Evolutionary conservation across 768 basidiomycete genomes (phyloP).

Genomic region (Lenzites betulinus): DNA sequence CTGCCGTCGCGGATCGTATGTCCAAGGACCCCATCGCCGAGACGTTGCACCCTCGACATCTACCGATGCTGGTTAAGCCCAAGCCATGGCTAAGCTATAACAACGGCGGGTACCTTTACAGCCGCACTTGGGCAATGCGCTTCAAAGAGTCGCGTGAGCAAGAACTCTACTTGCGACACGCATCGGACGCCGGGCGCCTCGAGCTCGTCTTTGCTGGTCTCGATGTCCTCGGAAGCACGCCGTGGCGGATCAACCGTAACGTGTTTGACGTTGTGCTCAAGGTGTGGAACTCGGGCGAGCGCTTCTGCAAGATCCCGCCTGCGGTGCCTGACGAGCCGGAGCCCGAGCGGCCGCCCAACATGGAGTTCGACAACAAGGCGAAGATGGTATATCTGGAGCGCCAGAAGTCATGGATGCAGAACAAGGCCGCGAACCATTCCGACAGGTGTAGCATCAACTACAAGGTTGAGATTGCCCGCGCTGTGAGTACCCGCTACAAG

Average conservation of each 20-base stretch:
- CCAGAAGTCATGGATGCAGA: slow-evolving; percentile 54
- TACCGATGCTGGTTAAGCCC: slow-evolving; percentile 94
- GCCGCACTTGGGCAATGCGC: slow-evolving; percentile 78
- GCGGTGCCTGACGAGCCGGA: slow-evolving; percentile 64
- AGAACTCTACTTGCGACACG: slow-evolving; percentile 70
- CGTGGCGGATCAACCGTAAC: slow-evolving; percentile 84
- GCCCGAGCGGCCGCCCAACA: slow-evolving; percentile 54
- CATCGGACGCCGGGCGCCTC: slow-evolving; percentile 71
- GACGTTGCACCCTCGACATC: slow-evolving; percentile 86
- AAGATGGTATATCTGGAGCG: slow-evolving; percentile 57
- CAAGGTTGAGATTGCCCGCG: slow-evolving; percentile 93
- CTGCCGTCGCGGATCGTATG: slow-evolving; percentile 73
- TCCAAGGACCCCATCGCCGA: slow-evolving; percentile 70
- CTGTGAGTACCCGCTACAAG: slow-evolving; percentile 51
- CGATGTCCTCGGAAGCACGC: slow-evolving; percentile 86
- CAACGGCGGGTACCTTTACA: slow-evolving; percentile 83
- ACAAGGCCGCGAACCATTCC: slow-evolving; percentile 82
- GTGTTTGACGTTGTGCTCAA: slow-evolving; percentile 50
- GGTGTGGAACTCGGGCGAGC: slow-evolving; percentile 87
- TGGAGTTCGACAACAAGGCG: slow-evolving; percentile 54
- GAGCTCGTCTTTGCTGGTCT: slow-evolving; percentile 87
- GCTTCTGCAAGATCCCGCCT: slow-evolving; percentile 84
- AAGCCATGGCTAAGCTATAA: slow-evolving; percentile 81
- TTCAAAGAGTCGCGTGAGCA: slow-evolving; percentile 92
- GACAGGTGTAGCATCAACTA: slow-evolving; percentile 94